Percentiles rank a stretch among this genome's conserved stretches.
Evolutionary conservation across 352 stramenopile species (phyloP).

Genomic region (Phytophthora fragariaefolia): DNA sequence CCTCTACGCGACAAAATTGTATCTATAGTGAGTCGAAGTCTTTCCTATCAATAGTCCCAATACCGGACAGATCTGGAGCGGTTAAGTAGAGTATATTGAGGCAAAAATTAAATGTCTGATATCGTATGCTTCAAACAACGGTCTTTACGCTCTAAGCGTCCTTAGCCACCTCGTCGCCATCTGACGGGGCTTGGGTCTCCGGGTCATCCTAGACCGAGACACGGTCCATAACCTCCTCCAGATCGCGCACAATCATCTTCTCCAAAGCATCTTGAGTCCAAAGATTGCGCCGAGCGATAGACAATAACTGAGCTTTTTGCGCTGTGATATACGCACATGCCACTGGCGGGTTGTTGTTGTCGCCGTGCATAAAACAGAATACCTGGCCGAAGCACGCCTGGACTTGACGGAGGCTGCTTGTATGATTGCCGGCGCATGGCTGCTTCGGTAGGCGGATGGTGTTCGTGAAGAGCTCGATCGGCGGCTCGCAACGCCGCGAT

Average conservation of each 20-base stretch:
- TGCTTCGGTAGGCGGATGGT: neutral
- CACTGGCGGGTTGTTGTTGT: neutral
- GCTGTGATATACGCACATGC: neutral
- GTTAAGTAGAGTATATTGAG: no score
- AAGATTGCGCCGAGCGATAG: neutral
- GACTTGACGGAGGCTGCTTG: neutral
- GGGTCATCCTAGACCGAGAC: neutral
- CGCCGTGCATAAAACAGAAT: neutral
- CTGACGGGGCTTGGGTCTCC: neutral
- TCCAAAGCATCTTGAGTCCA: neutral
- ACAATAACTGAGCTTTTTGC: neutral
- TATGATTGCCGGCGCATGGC: neutral
- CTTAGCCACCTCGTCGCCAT: no score
- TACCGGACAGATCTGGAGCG: no score
- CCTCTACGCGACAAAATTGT: no score
- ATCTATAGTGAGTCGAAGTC: no score
- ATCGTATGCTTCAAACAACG: no score
- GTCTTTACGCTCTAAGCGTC: no score
- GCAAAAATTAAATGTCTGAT: no score
- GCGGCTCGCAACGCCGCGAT: no score
- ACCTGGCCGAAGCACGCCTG: neutral
- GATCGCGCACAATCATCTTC: neutral
- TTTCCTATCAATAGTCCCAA: no score
- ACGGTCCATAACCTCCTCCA: neutral
- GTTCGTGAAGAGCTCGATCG: neutral